Conservation (phyloP, 129 eudicot species). For the Dittrichia graveolens region DNA sequence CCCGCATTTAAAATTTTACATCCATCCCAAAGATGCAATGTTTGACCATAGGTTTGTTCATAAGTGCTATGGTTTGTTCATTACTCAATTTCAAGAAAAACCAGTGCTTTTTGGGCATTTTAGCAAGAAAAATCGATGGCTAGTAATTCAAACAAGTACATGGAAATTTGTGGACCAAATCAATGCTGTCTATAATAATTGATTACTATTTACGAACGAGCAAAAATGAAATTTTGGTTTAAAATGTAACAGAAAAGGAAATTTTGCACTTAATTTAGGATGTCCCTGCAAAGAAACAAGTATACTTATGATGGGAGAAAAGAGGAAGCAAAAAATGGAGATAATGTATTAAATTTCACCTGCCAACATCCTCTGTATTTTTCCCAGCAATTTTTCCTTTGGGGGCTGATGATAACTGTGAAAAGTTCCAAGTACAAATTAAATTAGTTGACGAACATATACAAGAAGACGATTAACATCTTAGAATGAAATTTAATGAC, state of each 20-base stretch:
- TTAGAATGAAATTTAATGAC: slow-evolving; percentile 11
- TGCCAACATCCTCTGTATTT: slow-evolving; percentile 76
- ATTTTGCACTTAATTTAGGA: neutral
- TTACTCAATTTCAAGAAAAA: neutral
- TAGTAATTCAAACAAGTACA: neutral
- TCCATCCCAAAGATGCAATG: no score
- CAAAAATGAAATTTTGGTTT: neutral
- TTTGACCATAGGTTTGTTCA: no score
- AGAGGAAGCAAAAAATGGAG: neutral
- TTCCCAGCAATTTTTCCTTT: slow-evolving; percentile 92
- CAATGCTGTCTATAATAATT: neutral
- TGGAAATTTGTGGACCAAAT: neutral
- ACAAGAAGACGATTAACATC: neutral
- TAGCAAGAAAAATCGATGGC: slow-evolving; percentile 7
- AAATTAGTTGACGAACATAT: slow-evolving; percentile 1
- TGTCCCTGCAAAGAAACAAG: neutral
- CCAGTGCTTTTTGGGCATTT: neutral
- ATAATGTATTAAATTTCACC: slow-evolving; percentile 37
- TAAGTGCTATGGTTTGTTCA: no score
- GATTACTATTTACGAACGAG: neutral
- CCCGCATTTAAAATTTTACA: no score
- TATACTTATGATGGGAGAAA: neutral
- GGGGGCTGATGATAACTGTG: slow-evolving; percentile 94
- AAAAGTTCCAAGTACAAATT: slow-evolving; percentile 23
- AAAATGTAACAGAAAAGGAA: neutral